phyloP scores from a whole-genome alignment of 2,329 filamentous ascomycete species.

The Ceratocystis papillata region DNA sequence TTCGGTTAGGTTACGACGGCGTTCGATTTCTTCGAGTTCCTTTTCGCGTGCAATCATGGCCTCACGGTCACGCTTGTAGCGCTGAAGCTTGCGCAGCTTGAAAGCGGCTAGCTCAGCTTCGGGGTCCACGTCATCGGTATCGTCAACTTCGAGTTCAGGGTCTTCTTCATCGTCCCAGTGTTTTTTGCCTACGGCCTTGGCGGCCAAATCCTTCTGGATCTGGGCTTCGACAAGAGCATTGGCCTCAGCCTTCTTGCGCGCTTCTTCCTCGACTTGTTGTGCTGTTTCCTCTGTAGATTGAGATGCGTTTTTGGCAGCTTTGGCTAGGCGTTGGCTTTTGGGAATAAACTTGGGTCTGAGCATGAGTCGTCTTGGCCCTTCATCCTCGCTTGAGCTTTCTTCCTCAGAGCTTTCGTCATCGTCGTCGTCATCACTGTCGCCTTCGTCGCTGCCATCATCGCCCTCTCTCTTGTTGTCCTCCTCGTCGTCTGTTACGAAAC shows the following conservation, averaged over 20 bases:
- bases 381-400: slow-evolving; percentile 45
- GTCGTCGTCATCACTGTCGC: slow-evolving; percentile 34
- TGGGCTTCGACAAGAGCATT: slow-evolving; percentile 81
- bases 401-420: slow-evolving; percentile 34
- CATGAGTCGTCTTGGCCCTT: slow-evolving; percentile 47
- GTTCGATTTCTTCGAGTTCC: slow-evolving; percentile 80
- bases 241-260: slow-evolving; percentile 56
- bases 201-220: slow-evolving; percentile 68
- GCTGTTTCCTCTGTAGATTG: slow-evolving; percentile 27
- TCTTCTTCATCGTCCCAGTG: slow-evolving; percentile 70
- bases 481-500: slow-evolving; percentile 50
- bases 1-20: slow-evolving; percentile 71
- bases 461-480: slow-evolving; percentile 30
- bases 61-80: slow-evolving; percentile 76
- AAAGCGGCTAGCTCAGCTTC: slow-evolving; percentile 84
- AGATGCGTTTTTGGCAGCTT: slow-evolving; percentile 25
- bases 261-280: slow-evolving; percentile 45
- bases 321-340: slow-evolving; percentile 41
- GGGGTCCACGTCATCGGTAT: slow-evolving; percentile 75
- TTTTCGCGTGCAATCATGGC: slow-evolving; percentile 73
- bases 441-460: slow-evolving; percentile 34
- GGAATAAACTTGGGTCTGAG: slow-evolving; percentile 54
- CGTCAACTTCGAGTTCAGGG: slow-evolving; percentile 70
- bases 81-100: slow-evolving; percentile 83
- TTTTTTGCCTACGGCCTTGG: slow-evolving; percentile 63